Conservation (phyloP, 768 basidiomycete genomes). For the Leccinum variicolor region DNA sequence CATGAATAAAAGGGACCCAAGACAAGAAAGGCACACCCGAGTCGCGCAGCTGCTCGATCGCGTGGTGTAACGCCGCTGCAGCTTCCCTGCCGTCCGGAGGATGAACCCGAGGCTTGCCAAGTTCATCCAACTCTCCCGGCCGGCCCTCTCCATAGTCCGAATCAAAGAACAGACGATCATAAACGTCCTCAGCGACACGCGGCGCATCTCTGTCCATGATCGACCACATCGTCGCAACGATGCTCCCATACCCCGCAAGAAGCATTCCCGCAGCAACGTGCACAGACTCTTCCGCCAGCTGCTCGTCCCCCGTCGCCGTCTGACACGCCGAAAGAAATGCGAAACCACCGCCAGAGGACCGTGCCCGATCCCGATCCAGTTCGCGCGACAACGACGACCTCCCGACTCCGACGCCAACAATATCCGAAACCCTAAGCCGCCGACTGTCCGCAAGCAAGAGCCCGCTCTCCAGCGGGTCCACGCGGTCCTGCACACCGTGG, state of each 20-base stretch:
- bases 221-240: background rate
- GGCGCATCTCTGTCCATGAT: slow-evolving; percentile 1
- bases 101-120: background rate
- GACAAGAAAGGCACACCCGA: background rate
- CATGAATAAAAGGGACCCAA: background rate
- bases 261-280: background rate
- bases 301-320: background rate
- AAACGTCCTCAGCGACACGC: background rate
- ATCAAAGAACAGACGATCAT: background rate
- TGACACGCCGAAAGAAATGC: slow-evolving; percentile 17
- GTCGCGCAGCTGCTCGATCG: background rate
- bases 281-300: background rate
- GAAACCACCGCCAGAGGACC: slow-evolving; percentile 20
- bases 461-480: slow-evolving; percentile 18
- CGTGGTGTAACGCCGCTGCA: background rate
- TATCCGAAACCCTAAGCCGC: background rate
- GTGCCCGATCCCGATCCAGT: background rate
- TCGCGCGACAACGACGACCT: background rate
- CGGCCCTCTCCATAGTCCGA: background rate
- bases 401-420: background rate
- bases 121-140: background rate
- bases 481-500: slow-evolving; percentile 23
- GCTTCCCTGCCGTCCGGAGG: background rate
- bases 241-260: background rate
- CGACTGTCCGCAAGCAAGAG: slow-evolving; percentile 8